phyloP scores from a whole-genome alignment of 768 basidiomycete genomes.

The Suillus occidentalis region DNA sequence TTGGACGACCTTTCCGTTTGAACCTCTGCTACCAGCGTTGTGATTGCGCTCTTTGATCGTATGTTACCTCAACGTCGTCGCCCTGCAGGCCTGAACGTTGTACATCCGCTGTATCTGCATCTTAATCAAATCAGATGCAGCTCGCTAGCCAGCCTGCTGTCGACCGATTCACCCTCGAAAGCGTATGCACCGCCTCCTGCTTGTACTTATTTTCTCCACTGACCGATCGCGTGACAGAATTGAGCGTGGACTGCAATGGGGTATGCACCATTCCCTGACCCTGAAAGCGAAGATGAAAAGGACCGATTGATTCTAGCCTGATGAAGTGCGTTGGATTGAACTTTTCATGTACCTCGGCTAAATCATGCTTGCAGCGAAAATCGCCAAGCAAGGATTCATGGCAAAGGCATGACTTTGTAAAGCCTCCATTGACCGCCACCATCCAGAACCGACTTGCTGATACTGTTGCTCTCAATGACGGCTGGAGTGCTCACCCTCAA shows the following conservation, averaged over 20 bases:
- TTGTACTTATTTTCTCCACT: slow-evolving; percentile 19
- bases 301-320: slow-evolving; percentile 26
- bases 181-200: slow-evolving; percentile 33
- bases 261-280: slow-evolving; percentile 45
- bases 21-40: slow-evolving; percentile 34
- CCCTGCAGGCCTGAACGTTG: neutral
- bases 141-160: slow-evolving; percentile 25
- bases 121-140: slow-evolving; percentile 28
- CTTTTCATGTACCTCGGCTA: neutral
- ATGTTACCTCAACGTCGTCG: slow-evolving; percentile 15
- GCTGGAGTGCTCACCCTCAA: no score
- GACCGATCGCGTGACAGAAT: slow-evolving; percentile 25
- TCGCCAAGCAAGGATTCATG: slow-evolving; percentile 13
- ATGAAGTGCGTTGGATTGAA: slow-evolving; percentile 36
- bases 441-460: slow-evolving; percentile 33
- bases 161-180: slow-evolving; percentile 28
- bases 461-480: no score
- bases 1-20: slow-evolving; percentile 23
- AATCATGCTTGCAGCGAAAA: slow-evolving; percentile 11
- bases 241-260: slow-evolving; percentile 56
- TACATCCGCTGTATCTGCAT: slow-evolving; percentile 29
- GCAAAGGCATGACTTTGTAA: slow-evolving; percentile 62
- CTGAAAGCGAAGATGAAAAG: slow-evolving; percentile 23
- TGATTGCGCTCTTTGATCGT: slow-evolving; percentile 24
- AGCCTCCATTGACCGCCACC: slow-evolving; percentile 65